Base-by-base conservation (phyloP, 2,329 filamentous ascomycete genomes). In the Pyrenochaeta sp. region DNA sequence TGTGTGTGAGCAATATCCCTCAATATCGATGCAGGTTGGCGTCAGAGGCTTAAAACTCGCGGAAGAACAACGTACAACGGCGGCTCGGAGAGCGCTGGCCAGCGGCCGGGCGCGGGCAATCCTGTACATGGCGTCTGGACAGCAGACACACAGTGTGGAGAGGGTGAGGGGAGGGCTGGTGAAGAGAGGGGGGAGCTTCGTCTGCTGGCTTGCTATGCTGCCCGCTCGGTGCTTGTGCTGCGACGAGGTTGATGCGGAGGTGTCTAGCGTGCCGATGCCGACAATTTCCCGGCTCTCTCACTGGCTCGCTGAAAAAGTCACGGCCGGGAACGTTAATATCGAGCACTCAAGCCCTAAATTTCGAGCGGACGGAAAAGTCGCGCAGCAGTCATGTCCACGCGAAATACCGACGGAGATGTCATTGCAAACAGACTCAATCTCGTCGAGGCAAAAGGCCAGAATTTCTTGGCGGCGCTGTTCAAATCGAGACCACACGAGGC, bases 31-130 rank as follows among this genome's bases (percentile, higher is more conserved):
- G 60, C 58, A 56, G 39, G 42, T 50, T 55, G 61, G 48, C 58
- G 58, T 63, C 55, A 65, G 60, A 68, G 65, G 56, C 61, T 65
- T 38, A 47, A 39, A 49, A 47, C 49, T 53, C 38, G 45, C 46
- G 44, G 40, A 42, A 45, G 40, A 34, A 35, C 35, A 36, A 75
- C 81, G 73, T 77, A 92, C 90, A 81, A 85, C 87, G 74, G 84
- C 83, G 72, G 87, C 84, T 76, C 85, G 86, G 74, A 95, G 75
- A 75, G 88, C 88, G 77, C 88, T 85, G 73, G 88, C 85, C 78
- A 93, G 79, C 73, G 88, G 87, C 76, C 88, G 84, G 59, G 61
- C 64, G 78, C 90, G 87, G 73, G 87, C 87, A 73, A 96, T 78
- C 77, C 87, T 94, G 81, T 91, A 95, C 91, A 96, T 96, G 67